These are phyloP conservation scores for Stephania yunnanensis DNA, from an alignment of 164 flowering plant genomes.

Conservation along the genomic window DNA sequence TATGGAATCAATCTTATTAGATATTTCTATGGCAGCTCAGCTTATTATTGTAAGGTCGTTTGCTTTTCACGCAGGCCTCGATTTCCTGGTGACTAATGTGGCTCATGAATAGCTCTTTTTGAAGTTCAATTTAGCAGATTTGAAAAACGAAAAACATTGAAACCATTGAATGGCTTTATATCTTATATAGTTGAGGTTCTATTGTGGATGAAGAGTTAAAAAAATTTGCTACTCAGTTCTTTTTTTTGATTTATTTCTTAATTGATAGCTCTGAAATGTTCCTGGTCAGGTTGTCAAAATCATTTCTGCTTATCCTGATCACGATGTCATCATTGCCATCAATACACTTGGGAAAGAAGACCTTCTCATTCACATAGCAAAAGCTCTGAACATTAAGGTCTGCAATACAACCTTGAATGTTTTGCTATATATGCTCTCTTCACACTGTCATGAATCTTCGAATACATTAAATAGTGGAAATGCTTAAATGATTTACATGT, in stretches of 20 bases:
- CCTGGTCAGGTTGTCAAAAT: conserved; percentile 60
- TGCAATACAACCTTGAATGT: not conserved
- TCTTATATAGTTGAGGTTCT: too few relatives aligned
- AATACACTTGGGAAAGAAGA: conserved; percentile 87
- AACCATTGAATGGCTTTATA: too few relatives aligned
- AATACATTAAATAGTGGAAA: not conserved
- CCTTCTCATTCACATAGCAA: conserved; percentile 58
- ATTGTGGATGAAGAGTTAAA: not conserved
- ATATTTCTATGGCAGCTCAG: not conserved
- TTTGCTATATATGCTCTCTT: not conserved
- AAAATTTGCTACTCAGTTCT: not conserved
- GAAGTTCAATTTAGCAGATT: too few relatives aligned
- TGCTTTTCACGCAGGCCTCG: too few relatives aligned
- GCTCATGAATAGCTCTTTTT: too few relatives aligned
- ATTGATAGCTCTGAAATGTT: conserved; percentile 9
- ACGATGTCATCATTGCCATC: conserved; percentile 70
- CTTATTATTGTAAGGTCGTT: not conserved
- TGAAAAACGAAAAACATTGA: too few relatives aligned
- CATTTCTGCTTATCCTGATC: conserved; percentile 66
- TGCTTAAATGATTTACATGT: not conserved
- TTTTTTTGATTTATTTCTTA: not conserved
- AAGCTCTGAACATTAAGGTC: conserved; percentile 59
- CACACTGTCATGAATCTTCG: not conserved
- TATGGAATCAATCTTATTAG: not conserved
- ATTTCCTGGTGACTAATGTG: too few relatives aligned